Percentiles rank a stretch among this genome's conserved stretches.
These are phyloP conservation scores for Lasiosphaeria hispida DNA, from an alignment of 495 filamentous ascomycete genomes.

Conservation along the genomic window DNA sequence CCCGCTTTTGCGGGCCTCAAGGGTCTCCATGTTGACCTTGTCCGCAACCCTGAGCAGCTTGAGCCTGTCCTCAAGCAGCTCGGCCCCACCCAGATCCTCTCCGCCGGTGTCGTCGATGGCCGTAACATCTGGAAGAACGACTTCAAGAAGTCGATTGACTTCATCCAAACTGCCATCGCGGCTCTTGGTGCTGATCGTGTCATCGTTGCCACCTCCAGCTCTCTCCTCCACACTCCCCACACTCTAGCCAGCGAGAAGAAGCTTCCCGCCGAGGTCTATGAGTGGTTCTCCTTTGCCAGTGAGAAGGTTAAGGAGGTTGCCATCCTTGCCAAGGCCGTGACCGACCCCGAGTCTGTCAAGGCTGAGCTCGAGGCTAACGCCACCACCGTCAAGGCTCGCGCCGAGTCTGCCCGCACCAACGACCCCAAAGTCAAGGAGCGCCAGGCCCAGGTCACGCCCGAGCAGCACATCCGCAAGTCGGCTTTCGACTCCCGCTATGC, in stretches of 20 bases:
- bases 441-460: slow-evolving; percentile 77
- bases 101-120: slow-evolving; percentile 92
- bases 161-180: slow-evolving; percentile 82
- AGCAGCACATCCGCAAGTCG: slow-evolving; percentile 89
- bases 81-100: slow-evolving; percentile 82
- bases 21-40: slow-evolving; percentile 90
- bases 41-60: slow-evolving; percentile 96
- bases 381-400: slow-evolving; percentile 81
- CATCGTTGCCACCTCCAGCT: slow-evolving; percentile 93
- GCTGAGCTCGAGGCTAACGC: slow-evolving; percentile 91
- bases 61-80: slow-evolving; percentile 89
- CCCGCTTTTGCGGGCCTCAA: slow-evolving; percentile 61
- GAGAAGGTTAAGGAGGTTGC: slow-evolving; percentile 92
- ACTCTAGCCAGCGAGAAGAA: slow-evolving; percentile 97
- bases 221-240: slow-evolving; percentile 96
- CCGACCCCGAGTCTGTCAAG: slow-evolving; percentile 78
- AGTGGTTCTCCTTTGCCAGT: slow-evolving; percentile 98
- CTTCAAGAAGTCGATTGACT: slow-evolving; percentile 85
- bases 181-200: slow-evolving; percentile 94
- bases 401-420: slow-evolving; percentile 91
- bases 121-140: slow-evolving; percentile 99
- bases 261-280: slow-evolving; percentile 82
- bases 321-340: slow-evolving; percentile 94
- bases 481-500: slow-evolving; percentile 77
- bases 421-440: slow-evolving; percentile 94